Evolutionary conservation across 331 rosid species (phyloP).

Genomic region (Saraca asoca): DNA sequence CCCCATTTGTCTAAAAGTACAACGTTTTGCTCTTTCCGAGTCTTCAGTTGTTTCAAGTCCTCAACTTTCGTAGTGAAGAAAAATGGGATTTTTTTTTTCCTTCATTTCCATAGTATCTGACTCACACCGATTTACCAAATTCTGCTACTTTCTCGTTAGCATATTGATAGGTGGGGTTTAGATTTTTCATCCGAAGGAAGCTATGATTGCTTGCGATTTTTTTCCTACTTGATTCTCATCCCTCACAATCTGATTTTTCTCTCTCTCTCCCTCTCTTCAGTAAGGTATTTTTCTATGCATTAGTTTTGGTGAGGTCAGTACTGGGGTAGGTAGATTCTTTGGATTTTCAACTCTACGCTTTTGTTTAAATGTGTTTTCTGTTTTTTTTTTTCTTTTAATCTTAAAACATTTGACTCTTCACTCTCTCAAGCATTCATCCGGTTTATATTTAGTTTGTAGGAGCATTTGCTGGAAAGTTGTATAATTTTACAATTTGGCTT

Average conservation of each 20-base stretch:
- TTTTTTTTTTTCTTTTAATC: background rate
- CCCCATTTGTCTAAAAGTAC: constrained; percentile 10
- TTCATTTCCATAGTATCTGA: no score
- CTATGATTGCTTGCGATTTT: constrained; percentile 14
- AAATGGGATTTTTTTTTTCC: no score
- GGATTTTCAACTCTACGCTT: constrained; percentile 27
- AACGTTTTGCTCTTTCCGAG: background rate
- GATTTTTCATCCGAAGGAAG: background rate
- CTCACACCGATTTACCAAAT: no score
- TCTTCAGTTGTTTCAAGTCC: constrained; percentile 3
- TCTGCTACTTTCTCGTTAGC: background rate
- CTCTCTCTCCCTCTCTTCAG: background rate
- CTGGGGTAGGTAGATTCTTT: constrained; percentile 40
- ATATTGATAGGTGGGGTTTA: background rate
- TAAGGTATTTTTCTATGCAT: constrained; percentile 37
- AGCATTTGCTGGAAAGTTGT: background rate
- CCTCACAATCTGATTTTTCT: background rate
- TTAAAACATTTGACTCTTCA: background rate
- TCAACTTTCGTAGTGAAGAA: no score
- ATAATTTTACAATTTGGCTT: background rate
- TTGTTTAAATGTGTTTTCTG: background rate
- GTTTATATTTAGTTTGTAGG: constrained; percentile 1
- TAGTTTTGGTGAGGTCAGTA: constrained; percentile 36
- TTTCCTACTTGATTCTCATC: constrained; percentile 31
- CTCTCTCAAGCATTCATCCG: background rate